Conservation (phyloP, 2,329 filamentous ascomycete species). For the Cercospora zeina region DNA sequence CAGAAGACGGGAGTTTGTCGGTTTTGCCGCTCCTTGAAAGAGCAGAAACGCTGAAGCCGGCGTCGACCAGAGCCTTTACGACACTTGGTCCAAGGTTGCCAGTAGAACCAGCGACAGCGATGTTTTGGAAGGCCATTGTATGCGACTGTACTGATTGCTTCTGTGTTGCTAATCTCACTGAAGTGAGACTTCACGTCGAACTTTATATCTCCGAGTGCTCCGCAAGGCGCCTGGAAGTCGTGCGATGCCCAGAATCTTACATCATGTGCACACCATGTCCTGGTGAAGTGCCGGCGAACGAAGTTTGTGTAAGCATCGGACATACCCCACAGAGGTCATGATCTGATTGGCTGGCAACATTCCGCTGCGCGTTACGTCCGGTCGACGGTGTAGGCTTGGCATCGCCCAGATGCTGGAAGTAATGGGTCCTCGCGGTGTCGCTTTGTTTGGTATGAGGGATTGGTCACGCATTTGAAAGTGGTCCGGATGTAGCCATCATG, state of each 20-base stretch:
- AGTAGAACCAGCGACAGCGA: constrained; percentile 40
- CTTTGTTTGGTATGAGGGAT: not conserved
- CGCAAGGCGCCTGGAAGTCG: not conserved
- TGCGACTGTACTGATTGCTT: not conserved
- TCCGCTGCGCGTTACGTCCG: constrained; percentile 12
- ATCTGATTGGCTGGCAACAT: constrained; percentile 8
- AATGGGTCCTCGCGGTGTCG: not conserved
- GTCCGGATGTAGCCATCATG: too few species aligned
- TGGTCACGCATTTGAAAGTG: too few species aligned
- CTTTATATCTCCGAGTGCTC: not conserved
- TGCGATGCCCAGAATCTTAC: not conserved
- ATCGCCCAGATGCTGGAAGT: not conserved
- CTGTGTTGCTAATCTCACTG: not conserved
- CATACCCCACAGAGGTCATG: not conserved
- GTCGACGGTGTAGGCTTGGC: not conserved
- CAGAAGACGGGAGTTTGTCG: constrained; percentile 43
- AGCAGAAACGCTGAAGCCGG: constrained; percentile 48
- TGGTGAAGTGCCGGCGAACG: not conserved
- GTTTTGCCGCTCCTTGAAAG: constrained; percentile 49
- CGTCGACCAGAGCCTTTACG: constrained; percentile 45
- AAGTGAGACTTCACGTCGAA: not conserved
- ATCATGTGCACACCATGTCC: not conserved
- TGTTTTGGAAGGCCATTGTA: constrained; percentile 29
- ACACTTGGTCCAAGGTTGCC: constrained; percentile 49
- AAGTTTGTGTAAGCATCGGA: constrained; percentile 1